Evolutionary conservation across 2,329 filamentous ascomycete genomes (phyloP), one percentile per base, ranked within the genome.

Genomic region (Exophiala sp.): DNA sequence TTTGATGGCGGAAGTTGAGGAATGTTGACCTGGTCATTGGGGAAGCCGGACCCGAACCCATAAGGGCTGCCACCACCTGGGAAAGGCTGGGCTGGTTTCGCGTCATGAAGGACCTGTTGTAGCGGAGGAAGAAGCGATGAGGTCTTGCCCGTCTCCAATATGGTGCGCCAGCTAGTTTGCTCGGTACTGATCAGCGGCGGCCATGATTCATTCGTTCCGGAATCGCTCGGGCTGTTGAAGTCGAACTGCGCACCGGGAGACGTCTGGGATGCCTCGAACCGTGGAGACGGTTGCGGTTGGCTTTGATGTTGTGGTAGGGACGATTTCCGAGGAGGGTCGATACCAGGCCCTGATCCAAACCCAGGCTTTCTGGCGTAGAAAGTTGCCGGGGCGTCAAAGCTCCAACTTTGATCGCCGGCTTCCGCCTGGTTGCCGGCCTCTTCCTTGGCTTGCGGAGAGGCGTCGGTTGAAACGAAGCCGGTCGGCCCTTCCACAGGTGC

Each of bases 141-240:
- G 10, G 41, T 18, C 22, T 27, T 40, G 23, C 32, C 30, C 10
- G 46, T 19, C 1, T 29, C 43, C 32, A 55, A 30, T n/a, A 45
- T 50, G 14, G 53, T 51, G 16, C 48, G 46, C 56, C 56, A 58
- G 32, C 52, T 42, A 8, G 50, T 10, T 39, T 58, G 56, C 29
- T 55, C 54, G 6, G 46, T 27, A 19, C 35, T 43, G 27, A 58
- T 58, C 9, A 58, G 30, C 9, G 56, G 56, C 22, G 56, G 56
- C 56, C 56, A 58, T 5, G 52, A 56, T 16, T 56, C 53, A 23
- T 56, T 57, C 14, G 56, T 58, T 11, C 56, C 50, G 23, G 51
- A 54, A 27, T 58, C 56, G 38, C 56, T 56, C 45, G 55, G 56
- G 38, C 53, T 55, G 42, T 55, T 42, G 45, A 58, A 55, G 16